Evolutionary conservation across 495 filamentous ascomycete genomes (phyloP).

Genomic region (Aspergillus avenaceus): DNA sequence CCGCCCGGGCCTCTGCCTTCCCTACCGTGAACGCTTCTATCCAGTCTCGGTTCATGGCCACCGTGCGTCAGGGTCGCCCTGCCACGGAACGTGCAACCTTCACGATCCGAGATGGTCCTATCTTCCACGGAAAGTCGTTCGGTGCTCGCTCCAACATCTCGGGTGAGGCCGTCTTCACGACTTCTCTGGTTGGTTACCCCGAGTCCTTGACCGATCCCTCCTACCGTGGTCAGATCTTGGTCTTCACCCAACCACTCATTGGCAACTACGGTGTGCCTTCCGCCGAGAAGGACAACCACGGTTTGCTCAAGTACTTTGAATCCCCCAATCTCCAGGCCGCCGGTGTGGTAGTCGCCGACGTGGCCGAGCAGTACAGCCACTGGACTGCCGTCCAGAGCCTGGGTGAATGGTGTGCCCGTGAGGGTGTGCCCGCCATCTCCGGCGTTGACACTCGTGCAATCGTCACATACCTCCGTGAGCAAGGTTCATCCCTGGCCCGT

Average conservation of each 20-base stretch:
- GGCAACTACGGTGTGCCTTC: conserved; percentile 97
- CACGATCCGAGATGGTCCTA: conserved; percentile 90
- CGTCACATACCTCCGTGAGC: conserved; percentile 91
- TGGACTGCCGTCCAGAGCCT: conserved; percentile 97
- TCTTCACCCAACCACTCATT: conserved; percentile 98
- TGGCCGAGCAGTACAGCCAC: conserved; percentile 89
- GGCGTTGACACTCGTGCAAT: conserved; percentile 96
- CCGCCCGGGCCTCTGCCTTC: conserved; percentile 48
- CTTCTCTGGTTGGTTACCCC: conserved; percentile 89
- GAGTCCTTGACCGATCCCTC: conserved; percentile 98
- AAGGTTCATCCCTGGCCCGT: conserved; percentile 89
- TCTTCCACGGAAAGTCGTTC: conserved; percentile 91
- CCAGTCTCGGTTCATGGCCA: conserved; percentile 63
- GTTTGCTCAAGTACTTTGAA: conserved; percentile 88
- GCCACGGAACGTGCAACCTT: conserved; percentile 82
- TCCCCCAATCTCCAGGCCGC: conserved; percentile 94
- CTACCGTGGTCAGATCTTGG: conserved; percentile 96
- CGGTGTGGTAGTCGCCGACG: conserved; percentile 92
- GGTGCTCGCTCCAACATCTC: conserved; percentile 88
- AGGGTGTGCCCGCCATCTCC: conserved; percentile 93
- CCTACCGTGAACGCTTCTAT: conserved; percentile 45
- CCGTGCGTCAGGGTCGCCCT: conserved; percentile 58
- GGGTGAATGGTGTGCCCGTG: conserved; percentile 88
- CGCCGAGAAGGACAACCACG: conserved; percentile 67
- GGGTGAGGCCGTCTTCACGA: conserved; percentile 94